phyloP scores from a whole-genome alignment of 495 filamentous ascomycete species.

The Podospora pseudopauciseta region DNA sequence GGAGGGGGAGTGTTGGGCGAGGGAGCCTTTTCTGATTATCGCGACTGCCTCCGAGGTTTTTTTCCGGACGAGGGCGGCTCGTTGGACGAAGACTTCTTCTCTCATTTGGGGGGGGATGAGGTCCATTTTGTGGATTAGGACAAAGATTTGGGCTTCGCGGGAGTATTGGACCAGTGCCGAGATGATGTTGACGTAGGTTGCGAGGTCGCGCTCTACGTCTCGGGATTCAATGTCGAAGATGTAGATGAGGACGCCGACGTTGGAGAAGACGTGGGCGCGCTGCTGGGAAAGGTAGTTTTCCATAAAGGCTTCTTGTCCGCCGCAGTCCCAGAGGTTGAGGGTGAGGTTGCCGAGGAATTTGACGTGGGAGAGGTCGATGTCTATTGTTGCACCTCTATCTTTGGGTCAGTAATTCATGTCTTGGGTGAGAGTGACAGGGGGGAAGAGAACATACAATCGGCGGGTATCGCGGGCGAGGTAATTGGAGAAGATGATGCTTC shows the following conservation, averaged over 20 bases:
- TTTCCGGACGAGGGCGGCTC: conserved; percentile 65
- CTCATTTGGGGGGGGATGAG: conserved; percentile 79
- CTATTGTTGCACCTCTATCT: conserved; percentile 82
- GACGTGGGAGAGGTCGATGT: conserved; percentile 96
- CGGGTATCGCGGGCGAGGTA: conserved; percentile 96
- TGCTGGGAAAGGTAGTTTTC: conserved; percentile 95
- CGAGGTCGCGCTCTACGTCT: conserved; percentile 85
- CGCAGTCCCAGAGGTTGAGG: conserved; percentile 97
- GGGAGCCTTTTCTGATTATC: conserved; percentile 32
- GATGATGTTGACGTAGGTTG: conserved; percentile 84
- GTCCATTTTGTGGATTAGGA: conserved; percentile 97
- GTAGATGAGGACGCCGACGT: conserved; percentile 96
- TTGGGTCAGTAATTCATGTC: not conserved
- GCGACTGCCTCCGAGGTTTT: conserved; percentile 67
- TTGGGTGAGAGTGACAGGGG: not conserved
- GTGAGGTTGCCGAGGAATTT: conserved; percentile 97
- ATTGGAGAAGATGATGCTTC: conserved; percentile 96
- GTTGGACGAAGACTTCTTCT: conserved; percentile 75
- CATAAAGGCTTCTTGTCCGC: conserved; percentile 97
- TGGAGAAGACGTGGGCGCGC: conserved; percentile 90
- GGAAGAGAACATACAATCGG: conserved; percentile 50
- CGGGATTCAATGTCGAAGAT: conserved; percentile 97
- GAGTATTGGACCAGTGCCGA: conserved; percentile 80
- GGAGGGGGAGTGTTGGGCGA: not conserved
- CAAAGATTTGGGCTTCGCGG: conserved; percentile 79